These are phyloP conservation scores for Metschnikowia bowlesiae DNA, from an alignment of 805 yeast species.

Conservation along the genomic window DNA sequence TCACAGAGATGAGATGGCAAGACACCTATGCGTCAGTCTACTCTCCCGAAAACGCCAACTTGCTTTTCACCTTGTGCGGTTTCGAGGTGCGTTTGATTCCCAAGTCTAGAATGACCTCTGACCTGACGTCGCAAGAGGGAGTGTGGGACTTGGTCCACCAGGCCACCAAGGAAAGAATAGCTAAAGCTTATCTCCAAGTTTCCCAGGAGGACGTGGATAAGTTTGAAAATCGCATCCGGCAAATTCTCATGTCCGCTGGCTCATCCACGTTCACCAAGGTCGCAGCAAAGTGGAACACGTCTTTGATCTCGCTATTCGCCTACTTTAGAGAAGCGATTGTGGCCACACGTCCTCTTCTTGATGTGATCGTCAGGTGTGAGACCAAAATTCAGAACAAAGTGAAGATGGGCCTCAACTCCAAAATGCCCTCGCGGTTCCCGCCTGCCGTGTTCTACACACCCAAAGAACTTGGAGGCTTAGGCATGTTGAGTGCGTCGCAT, in stretches of 20 bases:
- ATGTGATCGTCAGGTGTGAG: slow-evolving; percentile 82
- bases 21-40: slow-evolving; percentile 82
- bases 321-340: slow-evolving; percentile 93
- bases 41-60: slow-evolving; percentile 83
- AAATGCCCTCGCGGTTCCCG: slow-evolving; percentile 98
- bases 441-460: slow-evolving; percentile 99
- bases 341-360: slow-evolving; percentile 72
- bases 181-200: slow-evolving; percentile 81
- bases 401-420: slow-evolving; percentile 90
- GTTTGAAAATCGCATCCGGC: slow-evolving; percentile 81
- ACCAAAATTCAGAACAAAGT: slow-evolving; percentile 92
- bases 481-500: slow-evolving; percentile 97
- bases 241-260: slow-evolving; percentile 91
- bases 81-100: slow-evolving; percentile 91
- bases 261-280: slow-evolving; percentile 92
- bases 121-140: slow-evolving; percentile 63
- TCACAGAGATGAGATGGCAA: slow-evolving; percentile 74
- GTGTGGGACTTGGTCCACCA: slow-evolving; percentile 84
- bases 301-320: slow-evolving; percentile 77
- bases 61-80: slow-evolving; percentile 88
- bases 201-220: slow-evolving; percentile 72
- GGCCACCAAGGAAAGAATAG: slow-evolving; percentile 75
- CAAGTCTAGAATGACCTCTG: slow-evolving; percentile 53
- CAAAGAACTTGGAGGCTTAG: slow-evolving; percentile 93
- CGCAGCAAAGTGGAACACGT: slow-evolving; percentile 95